These are phyloP conservation scores for Calonectria leucothoes DNA, from an alignment of 2,329 filamentous ascomycete genomes.

Conservation along the genomic window DNA sequence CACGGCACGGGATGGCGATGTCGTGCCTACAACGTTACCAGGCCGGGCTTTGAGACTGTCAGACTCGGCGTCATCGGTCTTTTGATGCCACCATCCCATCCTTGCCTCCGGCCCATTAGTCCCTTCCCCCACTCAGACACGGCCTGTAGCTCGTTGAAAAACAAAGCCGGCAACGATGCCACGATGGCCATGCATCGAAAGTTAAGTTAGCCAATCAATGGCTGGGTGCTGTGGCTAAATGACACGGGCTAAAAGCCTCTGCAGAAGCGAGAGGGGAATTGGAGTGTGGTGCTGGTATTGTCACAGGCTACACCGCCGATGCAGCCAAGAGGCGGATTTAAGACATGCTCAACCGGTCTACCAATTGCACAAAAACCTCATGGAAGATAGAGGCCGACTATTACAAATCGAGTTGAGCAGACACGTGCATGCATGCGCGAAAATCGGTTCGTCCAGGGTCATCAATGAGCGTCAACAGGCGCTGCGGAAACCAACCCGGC, in stretches of 20 bases:
- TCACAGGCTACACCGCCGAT: slow-evolving; percentile 27
- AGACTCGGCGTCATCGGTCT: not conserved
- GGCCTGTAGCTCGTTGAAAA: not conserved
- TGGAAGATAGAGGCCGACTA: not conserved
- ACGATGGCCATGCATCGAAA: not conserved
- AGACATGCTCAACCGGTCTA: slow-evolving; percentile 13
- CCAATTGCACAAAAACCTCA: slow-evolving; percentile 10
- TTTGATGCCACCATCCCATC: not conserved
- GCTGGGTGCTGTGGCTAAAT: not conserved
- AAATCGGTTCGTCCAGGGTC: not conserved
- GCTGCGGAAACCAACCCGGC: not conserved
- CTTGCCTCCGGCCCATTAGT: not conserved
- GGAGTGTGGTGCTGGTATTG: not conserved
- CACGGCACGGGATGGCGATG: not conserved
- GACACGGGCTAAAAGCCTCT: not conserved
- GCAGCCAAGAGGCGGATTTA: slow-evolving; percentile 28
- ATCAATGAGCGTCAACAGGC: not conserved
- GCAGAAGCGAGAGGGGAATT: slow-evolving; percentile 4
- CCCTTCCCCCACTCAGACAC: not conserved
- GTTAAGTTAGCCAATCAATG: not conserved
- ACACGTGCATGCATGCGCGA: slow-evolving; percentile 9
- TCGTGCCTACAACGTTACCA: not conserved
- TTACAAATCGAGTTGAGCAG: not conserved
- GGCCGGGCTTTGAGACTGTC: not conserved
- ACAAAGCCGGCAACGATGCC: not conserved